Evolutionary conservation across 1,284 basidiomycete genomes (phyloP).

Genomic region (Trichosporon sp.): DNA sequence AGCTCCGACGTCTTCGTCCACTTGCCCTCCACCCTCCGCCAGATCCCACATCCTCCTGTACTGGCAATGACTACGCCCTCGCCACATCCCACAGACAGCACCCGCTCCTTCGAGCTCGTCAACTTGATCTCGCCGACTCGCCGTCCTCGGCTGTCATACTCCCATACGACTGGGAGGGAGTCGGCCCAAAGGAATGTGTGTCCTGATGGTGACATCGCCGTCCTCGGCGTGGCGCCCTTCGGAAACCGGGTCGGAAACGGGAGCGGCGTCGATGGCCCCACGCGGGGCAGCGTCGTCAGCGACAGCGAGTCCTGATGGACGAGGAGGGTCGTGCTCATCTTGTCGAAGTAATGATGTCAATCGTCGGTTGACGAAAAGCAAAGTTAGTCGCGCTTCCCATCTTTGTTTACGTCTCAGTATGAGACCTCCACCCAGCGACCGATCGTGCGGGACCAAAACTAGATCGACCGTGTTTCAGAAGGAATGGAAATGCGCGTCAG

Average conservation of each 20-base stretch:
- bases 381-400: background rate
- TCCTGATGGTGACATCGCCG: conserved; percentile 5
- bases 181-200: conserved; percentile 15
- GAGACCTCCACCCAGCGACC: background rate
- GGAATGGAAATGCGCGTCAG: background rate
- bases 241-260: conserved; percentile 21
- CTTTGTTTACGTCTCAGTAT: background rate
- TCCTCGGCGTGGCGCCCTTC: background rate
- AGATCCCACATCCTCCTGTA: background rate
- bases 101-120: background rate
- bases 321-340: conserved; percentile 7
- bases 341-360: background rate
- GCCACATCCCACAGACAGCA: background rate
- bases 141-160: conserved; percentile 22
- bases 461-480: background rate
- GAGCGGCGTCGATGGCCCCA: background rate
- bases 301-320: conserved; percentile 8
- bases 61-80: background rate
- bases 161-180: conserved; percentile 14
- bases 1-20: background rate
- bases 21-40: background rate
- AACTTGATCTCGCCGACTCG: conserved; percentile 18
- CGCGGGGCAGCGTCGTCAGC: background rate
- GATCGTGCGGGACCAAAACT: background rate
- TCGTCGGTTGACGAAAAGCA: background rate